Evolutionary conservation across 306 rosid species (phyloP).

Genomic region (Cucumis hystrix): DNA sequence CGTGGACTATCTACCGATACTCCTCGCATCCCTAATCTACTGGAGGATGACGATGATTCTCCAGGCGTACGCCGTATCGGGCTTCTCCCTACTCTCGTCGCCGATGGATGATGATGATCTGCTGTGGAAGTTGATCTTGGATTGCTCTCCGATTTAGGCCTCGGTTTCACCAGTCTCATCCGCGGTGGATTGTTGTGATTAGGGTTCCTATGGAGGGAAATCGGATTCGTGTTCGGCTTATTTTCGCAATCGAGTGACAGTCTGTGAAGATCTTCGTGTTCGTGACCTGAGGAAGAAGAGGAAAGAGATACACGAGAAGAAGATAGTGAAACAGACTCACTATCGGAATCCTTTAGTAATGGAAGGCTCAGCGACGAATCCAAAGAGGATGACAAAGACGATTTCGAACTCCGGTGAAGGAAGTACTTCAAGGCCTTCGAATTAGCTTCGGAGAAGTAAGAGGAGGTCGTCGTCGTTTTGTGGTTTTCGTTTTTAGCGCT

Average conservation of each 20-base stretch:
- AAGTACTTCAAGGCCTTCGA: conserved; percentile 43
- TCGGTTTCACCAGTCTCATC: conserved; percentile 38
- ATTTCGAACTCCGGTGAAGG: conserved; percentile 48
- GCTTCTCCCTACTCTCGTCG: conserved; percentile 36
- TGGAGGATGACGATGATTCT: neutral
- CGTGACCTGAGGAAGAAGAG: conserved; percentile 77
- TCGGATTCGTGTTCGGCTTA: conserved; percentile 20
- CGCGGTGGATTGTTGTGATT: conserved; percentile 21
- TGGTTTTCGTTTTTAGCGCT: conserved; percentile 20
- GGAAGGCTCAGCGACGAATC: conserved; percentile 45
- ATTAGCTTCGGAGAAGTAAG: conserved; percentile 6
- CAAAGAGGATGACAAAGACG: conserved; percentile 20
- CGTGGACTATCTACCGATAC: conserved; percentile 87
- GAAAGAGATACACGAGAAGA: conserved; percentile 78
- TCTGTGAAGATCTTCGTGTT: conserved; percentile 74
- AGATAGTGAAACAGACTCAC: conserved; percentile 62
- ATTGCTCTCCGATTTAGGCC: conserved; percentile 23
- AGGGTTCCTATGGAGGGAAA: conserved; percentile 29
- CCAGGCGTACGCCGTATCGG: conserved; percentile 30
- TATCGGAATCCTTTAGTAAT: conserved; percentile 43
- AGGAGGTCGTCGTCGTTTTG: conserved; percentile 31
- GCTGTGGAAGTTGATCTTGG: conserved; percentile 10
- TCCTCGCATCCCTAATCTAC: conserved; percentile 41
- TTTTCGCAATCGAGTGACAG: conserved; percentile 61
- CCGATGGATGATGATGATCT: conserved; percentile 14